phyloP scores from a whole-genome alignment of 768 basidiomycete genomes.

The Leccinum pellstonianum region DNA sequence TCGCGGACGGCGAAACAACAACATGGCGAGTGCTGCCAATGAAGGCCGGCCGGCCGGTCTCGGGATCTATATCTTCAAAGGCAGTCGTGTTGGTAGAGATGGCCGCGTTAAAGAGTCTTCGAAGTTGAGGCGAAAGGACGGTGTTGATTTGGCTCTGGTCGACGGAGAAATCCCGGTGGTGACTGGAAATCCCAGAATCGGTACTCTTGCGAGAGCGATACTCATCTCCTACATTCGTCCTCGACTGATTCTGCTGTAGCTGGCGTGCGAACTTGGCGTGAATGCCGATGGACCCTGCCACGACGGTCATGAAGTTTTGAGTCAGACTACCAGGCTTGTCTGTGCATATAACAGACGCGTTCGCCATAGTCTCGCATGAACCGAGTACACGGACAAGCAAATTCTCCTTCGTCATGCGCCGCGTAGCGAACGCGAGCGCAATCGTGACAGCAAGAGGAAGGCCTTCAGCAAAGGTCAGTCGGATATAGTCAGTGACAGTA shows the following conservation, averaged over 20 bases:
- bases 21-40: constrained; percentile 79
- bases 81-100: constrained; percentile 94
- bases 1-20: constrained; percentile 46
- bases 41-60: constrained; percentile 59
- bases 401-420: constrained; percentile 96
- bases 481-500: neutral
- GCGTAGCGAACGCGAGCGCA: constrained; percentile 95
- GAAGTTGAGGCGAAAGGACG: constrained; percentile 59
- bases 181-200: constrained; percentile 36
- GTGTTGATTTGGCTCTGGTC: constrained; percentile 71
- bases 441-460: constrained; percentile 95
- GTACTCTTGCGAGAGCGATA: constrained; percentile 33
- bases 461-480: constrained; percentile 42
- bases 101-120: constrained; percentile 73
- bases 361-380: constrained; percentile 99
- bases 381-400: constrained; percentile 93
- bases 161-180: constrained; percentile 77
- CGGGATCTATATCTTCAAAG: constrained; percentile 76
- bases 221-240: constrained; percentile 69
- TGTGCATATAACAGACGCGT: constrained; percentile 92
- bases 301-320: constrained; percentile 92
- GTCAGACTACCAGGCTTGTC: constrained; percentile 98
- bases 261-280: constrained; percentile 90
- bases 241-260: constrained; percentile 66
- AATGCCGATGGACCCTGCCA: constrained; percentile 92